Base-by-base conservation (phyloP, 768 basidiomycete genomes). In the Amanita fuliginea region DNA sequence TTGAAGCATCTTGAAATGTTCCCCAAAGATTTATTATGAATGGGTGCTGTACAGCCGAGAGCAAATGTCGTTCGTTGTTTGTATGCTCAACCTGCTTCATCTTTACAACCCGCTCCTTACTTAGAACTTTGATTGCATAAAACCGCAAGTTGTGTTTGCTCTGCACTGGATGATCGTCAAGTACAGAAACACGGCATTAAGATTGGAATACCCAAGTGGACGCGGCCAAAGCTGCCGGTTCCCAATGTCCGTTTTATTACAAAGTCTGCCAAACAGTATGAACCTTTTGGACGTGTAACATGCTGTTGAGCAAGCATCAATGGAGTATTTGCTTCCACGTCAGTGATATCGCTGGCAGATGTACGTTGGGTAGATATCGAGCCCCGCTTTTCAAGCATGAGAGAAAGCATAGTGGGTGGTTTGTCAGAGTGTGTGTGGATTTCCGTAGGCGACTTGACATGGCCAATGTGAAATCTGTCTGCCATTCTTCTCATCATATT, bases 11-110 rank as follows among this genome's bases (percentile, higher is more conserved):
- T 61, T 98, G 96, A 62, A 94, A 94, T 3, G 83, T 80, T 30
- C 94, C 94, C 93, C 93, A 97, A 4, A 97, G 78, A 62, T 94
- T 97, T 69, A 97, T 81, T 57, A 97, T 88, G 67, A 97, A 91
- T 1, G 92, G 85, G 63, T 97, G 91, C 51, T 90, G 81, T 4
- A 96, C 84, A 19, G 76, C 75, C 42, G 82, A 78, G 33, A 99
- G 78, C 66, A 98, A 92, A 43, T 72, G 72, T 57, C 91, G 84
- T 65, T 99, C 96, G 57, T 88, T 93, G 63, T 94, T 96, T 39
- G 96, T 97, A 59, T 99, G 96, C 60, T 97, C 91, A 44, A 97
- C 81, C 63, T 99, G 96, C 69, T 97, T 96, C 66, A 90, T 79
- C 56, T 76, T 79, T 48, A 90, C 88, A 47, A 97, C 86, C 62